phyloP scores from a whole-genome alignment of 345 rosid genomes.

The Eucalyptus coolabah region DNA sequence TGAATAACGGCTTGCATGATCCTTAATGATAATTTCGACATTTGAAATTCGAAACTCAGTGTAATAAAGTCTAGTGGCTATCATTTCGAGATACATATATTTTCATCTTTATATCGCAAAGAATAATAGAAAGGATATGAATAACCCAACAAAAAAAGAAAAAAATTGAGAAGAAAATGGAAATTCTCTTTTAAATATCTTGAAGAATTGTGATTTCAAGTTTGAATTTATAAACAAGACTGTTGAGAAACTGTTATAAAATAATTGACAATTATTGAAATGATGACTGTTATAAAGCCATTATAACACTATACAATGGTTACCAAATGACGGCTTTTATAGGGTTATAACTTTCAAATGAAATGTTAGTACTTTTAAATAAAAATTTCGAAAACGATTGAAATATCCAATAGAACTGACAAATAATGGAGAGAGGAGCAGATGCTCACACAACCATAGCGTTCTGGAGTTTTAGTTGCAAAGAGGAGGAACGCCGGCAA shows the following conservation, averaged over 20 bases:
- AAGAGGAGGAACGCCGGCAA: not conserved
- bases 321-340: no score
- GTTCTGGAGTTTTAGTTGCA: not conserved
- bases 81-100: rapidly evolving
- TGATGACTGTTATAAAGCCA: not conserved
- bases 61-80: not conserved
- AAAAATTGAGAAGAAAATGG: not conserved
- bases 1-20: no score
- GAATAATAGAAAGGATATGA: not conserved
- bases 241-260: no score
- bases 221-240: no score
- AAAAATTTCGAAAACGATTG: no score
- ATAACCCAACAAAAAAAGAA: not conserved
- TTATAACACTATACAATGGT: no score
- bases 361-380: not conserved
- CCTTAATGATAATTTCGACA: no score
- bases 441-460: not conserved
- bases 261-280: no score
- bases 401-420: not conserved
- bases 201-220: not conserved
- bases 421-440: not conserved
- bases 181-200: not conserved
- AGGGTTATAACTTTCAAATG: no score
- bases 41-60: rapidly evolving
- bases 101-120: not conserved